phyloP scores from a whole-genome alignment of 257 asterid species.

The Solanum pennellii region DNA sequence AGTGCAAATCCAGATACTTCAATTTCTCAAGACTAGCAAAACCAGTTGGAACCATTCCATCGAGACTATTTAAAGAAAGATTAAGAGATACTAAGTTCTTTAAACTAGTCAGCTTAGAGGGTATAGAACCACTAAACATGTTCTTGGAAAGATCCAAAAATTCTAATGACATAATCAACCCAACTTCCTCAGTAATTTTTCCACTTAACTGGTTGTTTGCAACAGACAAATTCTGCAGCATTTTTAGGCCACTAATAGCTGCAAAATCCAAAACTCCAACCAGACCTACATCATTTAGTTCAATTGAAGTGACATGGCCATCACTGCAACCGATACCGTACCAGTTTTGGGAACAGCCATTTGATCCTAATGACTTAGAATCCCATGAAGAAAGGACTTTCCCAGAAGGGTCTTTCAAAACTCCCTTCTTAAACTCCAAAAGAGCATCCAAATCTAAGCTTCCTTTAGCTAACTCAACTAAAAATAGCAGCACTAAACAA shows the following conservation, averaged over 20 bases:
- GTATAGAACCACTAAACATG: slow-evolving; percentile 45
- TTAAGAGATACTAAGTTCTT: slow-evolving; percentile 29
- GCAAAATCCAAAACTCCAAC: slow-evolving; percentile 43
- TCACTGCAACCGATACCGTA: slow-evolving; percentile 45
- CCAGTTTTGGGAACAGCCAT: slow-evolving; percentile 74
- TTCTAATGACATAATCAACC: slow-evolving; percentile 26
- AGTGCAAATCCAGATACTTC: slow-evolving; percentile 57
- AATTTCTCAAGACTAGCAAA: slow-evolving; percentile 34
- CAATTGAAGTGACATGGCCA: slow-evolving; percentile 56
- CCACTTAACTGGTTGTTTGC: slow-evolving; percentile 54
- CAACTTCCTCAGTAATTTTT: slow-evolving; percentile 35
- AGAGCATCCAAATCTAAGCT: slow-evolving; percentile 48
- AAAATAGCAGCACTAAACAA: slow-evolving; percentile 23
- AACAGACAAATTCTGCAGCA: slow-evolving; percentile 54
- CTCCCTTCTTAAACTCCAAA: slow-evolving; percentile 53
- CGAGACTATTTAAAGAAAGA: slow-evolving; percentile 35
- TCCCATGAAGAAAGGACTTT: slow-evolving; percentile 69
- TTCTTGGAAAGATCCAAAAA: slow-evolving; percentile 54
- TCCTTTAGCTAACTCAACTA: slow-evolving; percentile 30
- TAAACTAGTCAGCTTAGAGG: slow-evolving; percentile 26
- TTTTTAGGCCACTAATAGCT: slow-evolving; percentile 40
- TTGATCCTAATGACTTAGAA: slow-evolving; percentile 49
- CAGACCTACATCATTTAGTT: slow-evolving; percentile 39
- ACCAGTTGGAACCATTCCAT: slow-evolving; percentile 41
- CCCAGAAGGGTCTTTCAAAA: slow-evolving; percentile 39